Evolutionary conservation across 164 flowering plant species (phyloP).

Genomic region (Brasenia schreberi): DNA sequence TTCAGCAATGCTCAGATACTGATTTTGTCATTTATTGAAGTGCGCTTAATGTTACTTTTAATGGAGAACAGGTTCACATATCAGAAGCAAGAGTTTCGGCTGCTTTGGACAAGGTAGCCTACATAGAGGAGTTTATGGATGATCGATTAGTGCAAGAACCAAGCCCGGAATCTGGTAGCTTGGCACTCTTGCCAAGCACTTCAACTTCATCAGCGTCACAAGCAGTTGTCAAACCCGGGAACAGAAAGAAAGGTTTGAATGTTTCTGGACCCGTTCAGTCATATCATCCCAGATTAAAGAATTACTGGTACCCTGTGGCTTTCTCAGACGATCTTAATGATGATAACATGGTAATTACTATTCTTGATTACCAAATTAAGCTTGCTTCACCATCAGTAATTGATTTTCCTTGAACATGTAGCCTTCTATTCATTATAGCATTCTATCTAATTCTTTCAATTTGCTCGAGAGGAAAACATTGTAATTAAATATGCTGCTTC

Average conservation of each 20-base stretch:
- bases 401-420: not conserved
- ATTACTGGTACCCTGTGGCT: conserved; percentile 96
- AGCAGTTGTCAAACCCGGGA: conserved; percentile 19
- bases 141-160: conserved; percentile 67
- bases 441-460: not conserved
- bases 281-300: conserved; percentile 65
- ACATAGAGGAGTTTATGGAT: conserved; percentile 85
- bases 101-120: conserved; percentile 91
- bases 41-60: no score
- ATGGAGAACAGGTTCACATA: conserved; percentile 65
- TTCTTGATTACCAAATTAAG: not conserved
- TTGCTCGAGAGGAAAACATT: not conserved
- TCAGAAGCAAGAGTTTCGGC: conserved; percentile 90
- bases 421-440: not conserved
- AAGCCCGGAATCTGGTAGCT: conserved; percentile 24
- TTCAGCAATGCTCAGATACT: not conserved
- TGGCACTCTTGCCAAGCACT: conserved; percentile 36
- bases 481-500: no score
- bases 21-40: no score
- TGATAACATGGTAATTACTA: conserved; percentile 61
- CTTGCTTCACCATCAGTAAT: no score
- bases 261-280: conserved; percentile 84
- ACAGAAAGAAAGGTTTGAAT: conserved; percentile 40
- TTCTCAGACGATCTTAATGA: conserved; percentile 76
- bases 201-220: conserved; percentile 17